These are phyloP conservation scores for Licmophora abbreviata DNA, from an alignment of 108 stramenopile species.

Conservation along the genomic window DNA sequence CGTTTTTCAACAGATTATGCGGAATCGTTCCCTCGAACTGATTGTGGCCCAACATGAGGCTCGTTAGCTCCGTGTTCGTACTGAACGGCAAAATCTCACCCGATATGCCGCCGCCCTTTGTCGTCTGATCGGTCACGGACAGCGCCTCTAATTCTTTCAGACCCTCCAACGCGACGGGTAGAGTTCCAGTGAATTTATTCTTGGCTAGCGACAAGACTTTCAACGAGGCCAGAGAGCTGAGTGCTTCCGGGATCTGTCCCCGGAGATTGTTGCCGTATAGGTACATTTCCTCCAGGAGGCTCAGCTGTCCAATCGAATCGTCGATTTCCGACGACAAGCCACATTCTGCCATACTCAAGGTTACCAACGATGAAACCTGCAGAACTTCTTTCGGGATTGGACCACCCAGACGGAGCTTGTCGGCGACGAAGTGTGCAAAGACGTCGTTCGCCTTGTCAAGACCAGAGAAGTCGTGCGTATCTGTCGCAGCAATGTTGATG, in stretches of 20 bases:
- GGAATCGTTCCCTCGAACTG: not conserved
- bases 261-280: constrained; percentile 46
- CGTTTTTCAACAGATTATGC: constrained; percentile 1
- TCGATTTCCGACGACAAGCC: constrained; percentile 30
- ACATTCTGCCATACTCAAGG: constrained; percentile 28
- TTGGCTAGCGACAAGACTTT: constrained; percentile 3
- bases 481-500: constrained; percentile 39
- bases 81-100: not conserved
- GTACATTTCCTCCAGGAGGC: constrained; percentile 36
- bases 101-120: constrained; percentile 4
- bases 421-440: constrained; percentile 30
- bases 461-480: constrained; percentile 37
- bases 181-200: constrained; percentile 4
- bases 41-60: constrained; percentile 4
- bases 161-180: constrained; percentile 1
- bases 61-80: not conserved
- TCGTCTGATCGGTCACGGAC: constrained; percentile 6
- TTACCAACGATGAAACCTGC: constrained; percentile 20
- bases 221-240: constrained; percentile 18
- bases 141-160: constrained; percentile 20
- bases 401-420: constrained; percentile 37
- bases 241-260: constrained; percentile 50
- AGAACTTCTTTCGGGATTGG: constrained; percentile 54
- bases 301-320: constrained; percentile 36
- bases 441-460: constrained; percentile 37